Base-by-base conservation (phyloP, 1,284 basidiomycete genomes). In the Fomitopsis palustris region DNA sequence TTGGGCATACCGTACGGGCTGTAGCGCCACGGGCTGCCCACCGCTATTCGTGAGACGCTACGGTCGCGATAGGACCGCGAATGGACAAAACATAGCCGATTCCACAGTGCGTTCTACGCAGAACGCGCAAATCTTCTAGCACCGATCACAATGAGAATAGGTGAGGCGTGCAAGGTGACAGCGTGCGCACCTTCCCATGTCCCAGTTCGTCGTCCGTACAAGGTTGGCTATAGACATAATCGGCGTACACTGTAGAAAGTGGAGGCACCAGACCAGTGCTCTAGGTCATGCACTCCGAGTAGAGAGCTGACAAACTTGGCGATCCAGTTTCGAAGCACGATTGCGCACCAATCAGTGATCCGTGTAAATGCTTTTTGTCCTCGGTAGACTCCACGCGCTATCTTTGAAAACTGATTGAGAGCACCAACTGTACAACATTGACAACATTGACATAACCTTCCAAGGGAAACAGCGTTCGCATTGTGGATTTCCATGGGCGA, bases 181-280 rank as follows among this genome's bases (percentile, higher is more conserved):
- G 29, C 41, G 21, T 61, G 55, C 59, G 56, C 33, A 64, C 65
- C 61, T 60, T 64, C 51, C 37, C 57, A 54, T 55, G 64, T 51
- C 41, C 52, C 39, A 56, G 54, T 7, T 55, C 58, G 17, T 56
- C 52, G 3, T 39, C 53, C 33, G 23, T 19, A 37, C 49, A 42
- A 29, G 42, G 35, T 33, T 54, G 39, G 39, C 53, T 53, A 16
- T 59, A 54, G 31, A 64, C 4, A 42, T 68, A 64, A 25, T 58
- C 53, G 47, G 64, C 42, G 29, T 60, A 64, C 3, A 62, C 65
- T 52, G 63, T 2, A 66, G 37, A 16, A 59, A 53, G 17, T 69
- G 53, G 35, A 49, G 49, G 41, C 58, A 65, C 25, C 70, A 65
- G n/a, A 55, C 35, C 6, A 64, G 7, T 39, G 68, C 21, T 10